phyloP scores from a whole-genome alignment of 179 eudicot species.

The Vitellaria paradoxa region DNA sequence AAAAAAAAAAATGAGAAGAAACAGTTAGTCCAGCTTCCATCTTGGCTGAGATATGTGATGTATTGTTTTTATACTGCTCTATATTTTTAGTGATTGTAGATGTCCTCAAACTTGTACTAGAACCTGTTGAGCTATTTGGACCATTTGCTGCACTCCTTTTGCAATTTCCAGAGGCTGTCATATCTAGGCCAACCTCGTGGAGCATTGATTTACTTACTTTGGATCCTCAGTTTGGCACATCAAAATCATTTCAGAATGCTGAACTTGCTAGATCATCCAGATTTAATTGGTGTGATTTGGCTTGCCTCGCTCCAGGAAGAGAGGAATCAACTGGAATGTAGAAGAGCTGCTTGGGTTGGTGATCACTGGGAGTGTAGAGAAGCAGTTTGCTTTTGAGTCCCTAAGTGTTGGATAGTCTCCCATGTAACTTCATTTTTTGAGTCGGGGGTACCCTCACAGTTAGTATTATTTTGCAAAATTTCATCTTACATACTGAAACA shows the following conservation, averaged over 20 bases:
- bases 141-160: neutral
- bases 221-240: neutral
- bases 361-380: neutral
- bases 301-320: neutral
- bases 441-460: neutral
- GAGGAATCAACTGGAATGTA: neutral
- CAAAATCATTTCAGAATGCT: neutral
- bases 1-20: no score
- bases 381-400: neutral
- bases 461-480: neutral
- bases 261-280: neutral
- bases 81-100: no score
- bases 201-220: neutral
- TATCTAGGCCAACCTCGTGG: neutral
- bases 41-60: no score
- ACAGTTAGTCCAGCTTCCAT: no score
- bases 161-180: neutral
- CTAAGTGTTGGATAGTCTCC: neutral
- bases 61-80: no score
- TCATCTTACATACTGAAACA: neutral
- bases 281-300: neutral
- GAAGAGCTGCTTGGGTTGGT: neutral
- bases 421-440: neutral
- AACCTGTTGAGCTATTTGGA: neutral
- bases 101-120: no score